Conservation (phyloP, 2,329 filamentous ascomycete genomes). For the Aspergillus tanneri region DNA sequence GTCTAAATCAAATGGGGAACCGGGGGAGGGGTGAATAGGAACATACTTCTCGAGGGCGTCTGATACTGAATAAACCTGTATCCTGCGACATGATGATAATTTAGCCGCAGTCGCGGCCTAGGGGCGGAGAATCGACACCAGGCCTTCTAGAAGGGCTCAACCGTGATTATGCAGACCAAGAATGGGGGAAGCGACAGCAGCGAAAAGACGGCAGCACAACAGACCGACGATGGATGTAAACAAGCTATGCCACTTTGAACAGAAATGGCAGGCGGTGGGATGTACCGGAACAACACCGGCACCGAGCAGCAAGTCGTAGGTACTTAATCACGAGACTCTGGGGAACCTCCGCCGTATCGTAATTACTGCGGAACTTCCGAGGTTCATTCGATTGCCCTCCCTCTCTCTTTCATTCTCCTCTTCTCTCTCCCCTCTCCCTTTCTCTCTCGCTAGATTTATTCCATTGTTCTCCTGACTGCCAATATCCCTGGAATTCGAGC, state of each 20-base stretch:
- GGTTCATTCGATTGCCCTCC: slow-evolving; percentile 32
- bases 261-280: slow-evolving; percentile 32
- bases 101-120: slow-evolving; percentile 30
- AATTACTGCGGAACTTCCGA: slow-evolving; percentile 32
- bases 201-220: slow-evolving; percentile 2
- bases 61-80: slow-evolving; percentile 83
- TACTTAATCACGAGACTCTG: slow-evolving; percentile 32
- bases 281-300: slow-evolving; percentile 19
- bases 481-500: slow-evolving; percentile 5
- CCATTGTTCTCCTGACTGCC: slow-evolving; percentile 12
- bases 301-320: slow-evolving; percentile 9
- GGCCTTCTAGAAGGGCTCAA: not conserved
- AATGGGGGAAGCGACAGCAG: not conserved
- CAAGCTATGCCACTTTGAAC: slow-evolving; percentile 33
- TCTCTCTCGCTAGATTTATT: slow-evolving; percentile 4
- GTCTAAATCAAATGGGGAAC: not conserved
- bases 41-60: slow-evolving; percentile 85
- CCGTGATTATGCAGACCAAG: not conserved
- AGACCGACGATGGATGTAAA: slow-evolving; percentile 32
- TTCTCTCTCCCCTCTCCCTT: slow-evolving; percentile 14
- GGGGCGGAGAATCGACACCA: not conserved
- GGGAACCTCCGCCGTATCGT: slow-evolving; percentile 28
- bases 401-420: slow-evolving; percentile 9
- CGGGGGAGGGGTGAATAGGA: slow-evolving; percentile 15
- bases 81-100: slow-evolving; percentile 74